Evolutionary conservation across 2,329 filamentous ascomycete genomes (phyloP).

Genomic region (Sclerotinia subarctica): DNA sequence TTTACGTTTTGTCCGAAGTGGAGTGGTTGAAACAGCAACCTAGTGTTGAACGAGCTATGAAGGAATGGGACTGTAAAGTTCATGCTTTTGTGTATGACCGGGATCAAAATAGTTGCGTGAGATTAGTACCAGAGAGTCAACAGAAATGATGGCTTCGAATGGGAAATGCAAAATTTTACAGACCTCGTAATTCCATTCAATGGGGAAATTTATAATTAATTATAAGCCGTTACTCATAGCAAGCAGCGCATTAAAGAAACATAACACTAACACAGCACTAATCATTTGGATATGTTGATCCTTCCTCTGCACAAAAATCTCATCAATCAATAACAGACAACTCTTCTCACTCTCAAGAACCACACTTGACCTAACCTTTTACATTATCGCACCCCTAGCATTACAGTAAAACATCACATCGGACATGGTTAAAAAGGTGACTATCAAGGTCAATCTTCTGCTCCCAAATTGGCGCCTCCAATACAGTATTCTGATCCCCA

Average conservation of each 20-base stretch:
- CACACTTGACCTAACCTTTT: no score
- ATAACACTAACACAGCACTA: background rate
- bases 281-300: conserved; percentile 1
- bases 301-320: background rate
- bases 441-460: conserved; percentile 32
- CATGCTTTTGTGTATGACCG: conserved; percentile 64
- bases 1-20: conserved; percentile 59
- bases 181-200: background rate
- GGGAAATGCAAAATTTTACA: background rate
- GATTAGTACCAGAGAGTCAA: conserved; percentile 41
- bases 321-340: background rate
- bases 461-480: conserved; percentile 32
- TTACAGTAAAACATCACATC: background rate
- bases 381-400: background rate
- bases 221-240: background rate
- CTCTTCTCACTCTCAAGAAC: background rate
- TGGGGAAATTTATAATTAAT: conserved; percentile 2
- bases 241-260: background rate
- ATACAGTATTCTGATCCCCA: conserved; percentile 48
- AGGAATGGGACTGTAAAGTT: conserved; percentile 56
- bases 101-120: conserved; percentile 50
- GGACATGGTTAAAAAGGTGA: no score
- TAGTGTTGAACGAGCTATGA: conserved; percentile 56
- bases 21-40: conserved; percentile 56
- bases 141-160: conserved; percentile 38